Evolutionary conservation across 2,329 filamentous ascomycete species (phyloP), one percentile per base, ranked within the genome.

Genomic region (Lecanicillium sp.): DNA sequence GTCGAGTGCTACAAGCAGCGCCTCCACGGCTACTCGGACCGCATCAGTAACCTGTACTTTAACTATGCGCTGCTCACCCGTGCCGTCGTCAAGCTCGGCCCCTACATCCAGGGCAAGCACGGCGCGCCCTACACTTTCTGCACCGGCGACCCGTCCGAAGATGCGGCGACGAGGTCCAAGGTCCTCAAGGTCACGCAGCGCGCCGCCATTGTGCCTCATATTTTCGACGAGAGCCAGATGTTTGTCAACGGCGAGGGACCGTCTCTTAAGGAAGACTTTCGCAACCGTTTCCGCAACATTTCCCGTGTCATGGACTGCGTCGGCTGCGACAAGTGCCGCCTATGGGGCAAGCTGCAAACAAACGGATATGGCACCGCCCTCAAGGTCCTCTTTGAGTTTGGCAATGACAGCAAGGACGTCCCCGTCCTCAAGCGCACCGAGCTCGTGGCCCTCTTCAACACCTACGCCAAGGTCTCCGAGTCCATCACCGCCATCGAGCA

Each of bases 241-340:
- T 98, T 98, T 62, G 85, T 85, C 56, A 81, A 82, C 47, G 78
- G 78, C 40, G 78, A 82, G 57, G 78, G 78, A 2, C 75, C 84
- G 3, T 86, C 77, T 3, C 67, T 98, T 41, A 98, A 97, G 61
- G 90, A 97, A 57, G 92, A 98, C 56, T 98, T 98, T 71, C 84
- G 87, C 51, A 92, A 94, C 61, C 85, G 92, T 13, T 98, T 98
- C 73, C 81, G 92, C 57, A 98, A 98, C 57, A 86, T 98, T 44
- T 94, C 86, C 59, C 81, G 92, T 29, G 74, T 97, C 47, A 98
- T 98, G 92, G 92, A 98, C 61, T 98, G 92, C 51, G 90, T 97
- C 15, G 92, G 92, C 32, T 98, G 92, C 61, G 92, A 98, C 66
- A 98, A 98, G 67, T 98, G 92, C 64, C 81, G 92, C 8, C 79